Evolutionary conservation across 805 yeast species (phyloP).

Genomic region (Ogataea neopini): DNA sequence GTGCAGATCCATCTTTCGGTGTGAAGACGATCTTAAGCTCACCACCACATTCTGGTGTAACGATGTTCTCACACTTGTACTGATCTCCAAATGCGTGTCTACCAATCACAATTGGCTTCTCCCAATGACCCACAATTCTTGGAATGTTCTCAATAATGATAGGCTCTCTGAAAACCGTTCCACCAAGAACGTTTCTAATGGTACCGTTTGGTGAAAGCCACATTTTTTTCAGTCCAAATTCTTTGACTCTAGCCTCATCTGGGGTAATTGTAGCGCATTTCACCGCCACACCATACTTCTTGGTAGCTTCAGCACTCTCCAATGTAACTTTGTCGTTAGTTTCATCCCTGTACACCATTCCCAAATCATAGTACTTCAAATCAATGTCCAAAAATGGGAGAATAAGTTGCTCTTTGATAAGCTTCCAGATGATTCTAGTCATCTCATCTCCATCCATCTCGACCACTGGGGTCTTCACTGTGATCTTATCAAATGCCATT

Average conservation of each 20-base stretch:
- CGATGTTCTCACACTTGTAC: conserved; percentile 87
- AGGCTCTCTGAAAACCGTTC: conserved; percentile 96
- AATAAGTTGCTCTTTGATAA: conserved; percentile 83
- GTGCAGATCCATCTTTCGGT: conserved; percentile 62
- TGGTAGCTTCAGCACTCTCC: conserved; percentile 88
- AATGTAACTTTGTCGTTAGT: conserved; percentile 87
- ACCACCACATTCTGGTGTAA: conserved; percentile 76
- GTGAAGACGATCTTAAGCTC: conserved; percentile 73
- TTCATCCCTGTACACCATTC: conserved; percentile 81
- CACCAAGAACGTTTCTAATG: conserved; percentile 91
- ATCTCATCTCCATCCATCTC: conserved; percentile 98
- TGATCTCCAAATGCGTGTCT: conserved; percentile 98
- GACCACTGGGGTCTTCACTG: conserved; percentile 85
- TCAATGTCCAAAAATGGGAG: conserved; percentile 84
- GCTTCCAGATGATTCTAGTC: conserved; percentile 95
- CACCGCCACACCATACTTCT: conserved; percentile 87
- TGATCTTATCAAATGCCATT: conserved; percentile 52
- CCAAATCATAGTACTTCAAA: conserved; percentile 87
- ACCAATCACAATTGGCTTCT: conserved; percentile 92
- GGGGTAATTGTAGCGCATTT: conserved; percentile 99
- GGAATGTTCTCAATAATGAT: conserved; percentile 87
- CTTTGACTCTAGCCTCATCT: conserved; percentile 92
- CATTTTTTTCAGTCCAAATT: conserved; percentile 89
- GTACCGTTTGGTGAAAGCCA: conserved; percentile 98
- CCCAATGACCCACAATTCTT: conserved; percentile 88